Conservation (phyloP, 768 basidiomycete species). For the Mycena amicta region DNA sequence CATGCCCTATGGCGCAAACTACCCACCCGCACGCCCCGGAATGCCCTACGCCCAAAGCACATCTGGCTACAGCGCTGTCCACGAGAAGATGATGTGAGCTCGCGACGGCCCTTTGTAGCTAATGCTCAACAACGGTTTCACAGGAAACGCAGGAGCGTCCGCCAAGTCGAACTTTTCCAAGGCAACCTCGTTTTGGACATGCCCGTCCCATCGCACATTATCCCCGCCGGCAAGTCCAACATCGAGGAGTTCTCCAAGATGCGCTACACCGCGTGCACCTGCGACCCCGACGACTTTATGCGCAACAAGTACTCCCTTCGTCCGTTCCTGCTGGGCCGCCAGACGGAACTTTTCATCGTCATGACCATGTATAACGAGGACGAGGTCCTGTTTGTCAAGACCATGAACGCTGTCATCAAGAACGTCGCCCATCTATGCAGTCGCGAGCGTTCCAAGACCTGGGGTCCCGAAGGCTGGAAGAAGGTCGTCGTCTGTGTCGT, state of each 20-base stretch:
- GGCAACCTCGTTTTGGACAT: constrained; percentile 88
- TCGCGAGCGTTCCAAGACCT: constrained; percentile 70
- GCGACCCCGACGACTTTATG: constrained; percentile 90
- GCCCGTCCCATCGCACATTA: constrained; percentile 75
- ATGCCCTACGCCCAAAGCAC: constrained; percentile 49
- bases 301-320: constrained; percentile 74
- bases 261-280: constrained; percentile 87
- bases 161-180: constrained; percentile 77
- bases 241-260: constrained; percentile 81
- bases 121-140: not conserved
- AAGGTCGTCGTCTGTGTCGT: constrained; percentile 89
- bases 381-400: constrained; percentile 73
- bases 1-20: constrained; percentile 56
- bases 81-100: constrained; percentile 69
- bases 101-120: not conserved
- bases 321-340: constrained; percentile 75
- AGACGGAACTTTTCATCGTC: constrained; percentile 92
- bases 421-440: constrained; percentile 81
- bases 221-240: constrained; percentile 64
- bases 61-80: constrained; percentile 65
- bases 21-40: constrained; percentile 63
- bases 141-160: constrained; percentile 70
- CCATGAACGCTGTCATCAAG: constrained; percentile 90
- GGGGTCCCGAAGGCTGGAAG: constrained; percentile 90
- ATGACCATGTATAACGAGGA: constrained; percentile 98